Percentiles rank a stretch among this genome's conserved stretches.
Conservation (phyloP, 208 protist genomes). For the Trypanosoma lewisi region DNA sequence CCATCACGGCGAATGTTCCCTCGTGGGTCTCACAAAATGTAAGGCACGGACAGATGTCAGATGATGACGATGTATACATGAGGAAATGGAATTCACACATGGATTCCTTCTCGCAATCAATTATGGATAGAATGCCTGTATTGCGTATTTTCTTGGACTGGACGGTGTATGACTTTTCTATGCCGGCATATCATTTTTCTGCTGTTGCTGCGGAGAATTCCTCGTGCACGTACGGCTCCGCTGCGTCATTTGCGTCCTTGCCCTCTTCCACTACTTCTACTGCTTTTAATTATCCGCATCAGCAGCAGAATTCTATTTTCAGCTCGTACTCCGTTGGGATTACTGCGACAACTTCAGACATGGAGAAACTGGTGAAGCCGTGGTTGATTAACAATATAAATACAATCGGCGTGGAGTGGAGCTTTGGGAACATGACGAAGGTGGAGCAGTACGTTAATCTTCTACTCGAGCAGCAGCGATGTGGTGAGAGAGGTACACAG, state of each 20-base stretch:
- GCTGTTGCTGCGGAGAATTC: slow-evolving; percentile 5
- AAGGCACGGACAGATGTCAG: background rate
- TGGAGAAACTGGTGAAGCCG: slow-evolving; percentile 31
- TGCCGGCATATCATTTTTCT: background rate
- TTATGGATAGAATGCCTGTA: slow-evolving; percentile 20
- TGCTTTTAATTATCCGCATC: too few relatives aligned
- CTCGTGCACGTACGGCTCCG: background rate
- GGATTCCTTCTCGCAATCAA: background rate
- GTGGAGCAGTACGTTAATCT: slow-evolving; percentile 57
- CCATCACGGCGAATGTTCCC: background rate
- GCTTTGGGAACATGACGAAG: slow-evolving; percentile 47
- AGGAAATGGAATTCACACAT: slow-evolving; percentile 11
- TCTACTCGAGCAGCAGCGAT: background rate
- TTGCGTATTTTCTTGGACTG: slow-evolving; percentile 57
- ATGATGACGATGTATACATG: slow-evolving; percentile 20
- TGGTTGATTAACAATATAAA: slow-evolving; percentile 46
- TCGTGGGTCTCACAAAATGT: background rate
- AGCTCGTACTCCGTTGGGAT: slow-evolving; percentile 67
- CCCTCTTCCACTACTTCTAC: too few relatives aligned
- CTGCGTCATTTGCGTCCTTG: background rate
- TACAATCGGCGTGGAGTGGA: slow-evolving; percentile 54
- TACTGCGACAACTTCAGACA: slow-evolving; percentile 33
- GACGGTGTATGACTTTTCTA: slow-evolving; percentile 42
- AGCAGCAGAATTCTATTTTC: slow-evolving; percentile 25
- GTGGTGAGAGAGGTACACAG: background rate